These are phyloP conservation scores for Monosporozyma servazzii DNA, from an alignment of 805 yeast species.

Conservation along the genomic window DNA sequence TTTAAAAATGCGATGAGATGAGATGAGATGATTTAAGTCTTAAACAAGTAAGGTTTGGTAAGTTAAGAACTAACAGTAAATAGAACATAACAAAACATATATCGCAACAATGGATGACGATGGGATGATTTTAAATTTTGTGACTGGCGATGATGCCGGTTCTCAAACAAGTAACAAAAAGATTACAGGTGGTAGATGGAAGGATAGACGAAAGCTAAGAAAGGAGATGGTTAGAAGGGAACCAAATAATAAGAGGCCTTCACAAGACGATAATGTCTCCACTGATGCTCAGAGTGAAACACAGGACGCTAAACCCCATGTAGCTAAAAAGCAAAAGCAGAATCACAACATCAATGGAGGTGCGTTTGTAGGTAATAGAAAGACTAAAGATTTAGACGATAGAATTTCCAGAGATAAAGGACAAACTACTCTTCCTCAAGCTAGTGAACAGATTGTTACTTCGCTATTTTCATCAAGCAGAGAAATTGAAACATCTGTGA, in stretches of 20 bases:
- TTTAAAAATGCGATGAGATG: conserved; percentile 12
- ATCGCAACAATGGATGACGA: conserved; percentile 25
- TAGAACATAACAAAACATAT: background rate
- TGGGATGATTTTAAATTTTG: conserved; percentile 58
- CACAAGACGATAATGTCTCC: background rate
- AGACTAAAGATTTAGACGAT: conserved; percentile 6
- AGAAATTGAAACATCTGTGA: conserved; percentile 32
- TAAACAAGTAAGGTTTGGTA: background rate
- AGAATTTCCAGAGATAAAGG: conserved; percentile 1
- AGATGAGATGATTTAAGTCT: conserved; percentile 3
- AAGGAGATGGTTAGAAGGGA: conserved; percentile 39
- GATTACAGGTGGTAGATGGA: conserved; percentile 73
- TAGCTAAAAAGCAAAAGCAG: background rate
- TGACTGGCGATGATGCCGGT: conserved; percentile 14
- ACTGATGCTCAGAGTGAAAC: background rate
- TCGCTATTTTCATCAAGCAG: conserved; percentile 74
- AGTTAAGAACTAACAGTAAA: background rate
- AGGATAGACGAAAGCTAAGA: conserved; percentile 60
- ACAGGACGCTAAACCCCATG: background rate
- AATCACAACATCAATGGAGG: background rate
- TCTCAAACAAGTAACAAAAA: conserved; percentile 27
- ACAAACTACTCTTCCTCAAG: conserved; percentile 6
- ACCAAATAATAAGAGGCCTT: conserved; percentile 10
- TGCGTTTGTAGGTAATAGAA: background rate
- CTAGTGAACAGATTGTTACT: conserved; percentile 54